Percentiles rank a stretch among this genome's conserved stretches.
These are phyloP conservation scores for Physaria fendleri DNA, from an alignment of 345 rosid species.

Conservation along the genomic window DNA sequence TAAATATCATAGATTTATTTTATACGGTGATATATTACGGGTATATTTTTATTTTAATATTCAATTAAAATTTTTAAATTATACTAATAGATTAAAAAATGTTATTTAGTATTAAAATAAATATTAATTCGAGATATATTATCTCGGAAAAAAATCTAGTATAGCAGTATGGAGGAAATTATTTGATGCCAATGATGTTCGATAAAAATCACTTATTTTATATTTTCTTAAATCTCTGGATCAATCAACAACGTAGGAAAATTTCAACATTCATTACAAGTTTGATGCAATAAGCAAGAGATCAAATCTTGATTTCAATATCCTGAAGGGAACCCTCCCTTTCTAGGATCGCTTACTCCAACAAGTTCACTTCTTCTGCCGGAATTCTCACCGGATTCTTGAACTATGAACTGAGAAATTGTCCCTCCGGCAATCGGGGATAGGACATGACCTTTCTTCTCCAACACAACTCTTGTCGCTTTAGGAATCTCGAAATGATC, in stretches of 20 bases:
- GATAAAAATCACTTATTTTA: no score
- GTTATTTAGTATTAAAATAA: no score
- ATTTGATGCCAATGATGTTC: no score
- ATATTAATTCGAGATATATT: no score
- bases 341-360: slow-evolving; percentile 61
- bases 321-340: slow-evolving; percentile 61
- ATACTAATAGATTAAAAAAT: no score
- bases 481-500: slow-evolving; percentile 46
- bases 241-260: not conserved
- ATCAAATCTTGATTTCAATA: slow-evolving; percentile 17
- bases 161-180: no score
- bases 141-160: no score
- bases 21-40: no score
- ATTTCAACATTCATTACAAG: not conserved
- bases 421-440: slow-evolving; percentile 33
- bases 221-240: no score
- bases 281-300: not conserved
- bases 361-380: slow-evolving; percentile 27
- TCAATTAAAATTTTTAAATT: no score
- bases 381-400: slow-evolving; percentile 21
- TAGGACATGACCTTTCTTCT: slow-evolving; percentile 42
- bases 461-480: slow-evolving; percentile 31
- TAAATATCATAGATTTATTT: no score
- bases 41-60: no score
- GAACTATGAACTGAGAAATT: slow-evolving; percentile 42